Base-by-base conservation (phyloP, 495 filamentous ascomycete species). In the Oidiodendron maius region DNA sequence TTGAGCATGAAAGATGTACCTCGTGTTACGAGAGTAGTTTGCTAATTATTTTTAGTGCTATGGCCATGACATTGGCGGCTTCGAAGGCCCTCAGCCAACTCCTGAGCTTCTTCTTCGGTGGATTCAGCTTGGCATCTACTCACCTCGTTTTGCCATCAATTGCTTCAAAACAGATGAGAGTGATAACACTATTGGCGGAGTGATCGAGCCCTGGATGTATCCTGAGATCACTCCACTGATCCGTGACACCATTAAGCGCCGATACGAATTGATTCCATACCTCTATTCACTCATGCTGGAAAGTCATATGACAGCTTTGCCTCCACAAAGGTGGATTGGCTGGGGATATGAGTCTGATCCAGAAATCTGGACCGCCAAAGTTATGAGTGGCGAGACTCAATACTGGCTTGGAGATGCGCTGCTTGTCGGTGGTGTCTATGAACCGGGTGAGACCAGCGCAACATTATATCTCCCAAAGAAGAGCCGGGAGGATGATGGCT, bases 121-220 rank as follows among this genome's bases (percentile, higher is more conserved):
- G 83, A 69, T 84, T 42, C 82, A 87, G 56, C 70, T 84, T 2
- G 83, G 82, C 20, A 76, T 80, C 60, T 73, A 84, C 65, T 83
- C 81, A 13, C 71, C 80, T 3, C 81, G 81, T 4, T 85, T 84
- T 59, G 77, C 82, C 5, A 85, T 86, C 68, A 86, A 86, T 64
- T 85, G 81, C 61, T 86, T 81, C 73, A 86, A 86, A 62, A 85
- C 82, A 4, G 74, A 75, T 9, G 69, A 71, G 1, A 64, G 74
- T 9, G 73, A 84, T 55, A 84, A 74, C 56, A 64, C 69, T 2
- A 66, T 80, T 46, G 82, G 81, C 12, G 81, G 84, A 4, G 80
- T 87, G 10, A 87, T 85, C 47, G 82, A 84, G 61, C 82, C 81
- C 1, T 86, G 78, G 77, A 83, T 84, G 79, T 83, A 85, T 56